phyloP scores from a whole-genome alignment of 768 basidiomycete genomes.

The Boletus barrowsii region DNA sequence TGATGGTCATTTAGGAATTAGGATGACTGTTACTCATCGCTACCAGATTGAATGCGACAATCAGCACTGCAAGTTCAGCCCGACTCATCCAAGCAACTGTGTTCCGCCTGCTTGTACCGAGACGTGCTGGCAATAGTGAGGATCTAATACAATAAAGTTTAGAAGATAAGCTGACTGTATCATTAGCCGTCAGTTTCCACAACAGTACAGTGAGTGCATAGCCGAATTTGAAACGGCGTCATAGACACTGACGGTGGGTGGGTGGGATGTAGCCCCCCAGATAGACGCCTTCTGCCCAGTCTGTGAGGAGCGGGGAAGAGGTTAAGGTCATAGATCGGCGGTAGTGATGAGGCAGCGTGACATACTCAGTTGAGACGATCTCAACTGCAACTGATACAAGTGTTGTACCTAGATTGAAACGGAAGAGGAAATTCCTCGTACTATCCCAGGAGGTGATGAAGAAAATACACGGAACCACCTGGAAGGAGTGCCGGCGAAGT shows the following conservation, averaged over 20 bases:
- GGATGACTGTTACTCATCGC: conserved; percentile 12
- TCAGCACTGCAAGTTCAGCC: conserved; percentile 68
- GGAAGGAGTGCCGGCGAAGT: not conserved
- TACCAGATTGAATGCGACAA: conserved; percentile 63
- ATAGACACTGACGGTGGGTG: conserved; percentile 11
- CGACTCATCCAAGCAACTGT: conserved; percentile 57
- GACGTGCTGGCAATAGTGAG: conserved; percentile 81
- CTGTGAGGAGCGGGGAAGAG: conserved; percentile 20
- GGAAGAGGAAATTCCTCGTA: not conserved
- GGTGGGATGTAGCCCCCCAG: conserved; percentile 30
- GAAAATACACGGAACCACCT: not conserved
- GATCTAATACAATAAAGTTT: conserved; percentile 8
- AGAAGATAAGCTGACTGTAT: conserved; percentile 22
- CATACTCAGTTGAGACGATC: conserved; percentile 25
- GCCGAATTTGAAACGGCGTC: conserved; percentile 6
- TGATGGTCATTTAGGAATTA: conserved; percentile 1
- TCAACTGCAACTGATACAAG: conserved; percentile 15
- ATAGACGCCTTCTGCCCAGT: conserved; percentile 35
- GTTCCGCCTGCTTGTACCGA: conserved; percentile 50
- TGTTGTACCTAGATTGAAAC: conserved; percentile 7
- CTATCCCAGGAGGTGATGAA: not conserved
- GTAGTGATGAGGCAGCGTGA: conserved; percentile 5
- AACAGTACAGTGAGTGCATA: conserved; percentile 57
- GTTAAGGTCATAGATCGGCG: conserved; percentile 2
- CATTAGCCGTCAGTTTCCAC: conserved; percentile 64